phyloP scores from a whole-genome alignment of 2,329 filamentous ascomycete species.

The Ophioceras dolichostomum region DNA sequence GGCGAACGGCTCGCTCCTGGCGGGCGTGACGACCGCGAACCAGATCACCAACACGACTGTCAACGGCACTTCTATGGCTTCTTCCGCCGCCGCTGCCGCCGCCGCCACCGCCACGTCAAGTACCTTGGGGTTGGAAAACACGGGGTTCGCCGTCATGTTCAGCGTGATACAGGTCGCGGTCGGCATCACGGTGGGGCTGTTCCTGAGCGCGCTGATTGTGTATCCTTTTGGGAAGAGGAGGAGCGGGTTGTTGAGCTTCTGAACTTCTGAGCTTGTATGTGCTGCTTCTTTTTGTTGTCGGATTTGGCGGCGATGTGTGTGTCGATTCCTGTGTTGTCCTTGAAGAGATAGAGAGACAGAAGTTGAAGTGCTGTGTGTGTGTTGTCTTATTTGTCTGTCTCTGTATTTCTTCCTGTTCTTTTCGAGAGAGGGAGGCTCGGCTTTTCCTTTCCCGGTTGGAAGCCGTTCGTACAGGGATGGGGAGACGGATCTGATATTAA shows the following conservation, averaged over 20 bases:
- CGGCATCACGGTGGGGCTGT: conserved; percentile 45
- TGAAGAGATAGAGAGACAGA: no score
- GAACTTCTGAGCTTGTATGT: background rate
- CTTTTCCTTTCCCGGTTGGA: no score
- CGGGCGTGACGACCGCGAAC: conserved; percentile 44
- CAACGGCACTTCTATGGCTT: background rate
- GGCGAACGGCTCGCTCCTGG: conserved; percentile 44
- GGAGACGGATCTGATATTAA: no score
- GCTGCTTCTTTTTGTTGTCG: no score
- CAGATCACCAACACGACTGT: conserved; percentile 25
- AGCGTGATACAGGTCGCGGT: conserved; percentile 48
- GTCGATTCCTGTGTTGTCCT: no score
- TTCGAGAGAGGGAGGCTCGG: no score
- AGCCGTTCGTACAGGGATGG: no score
- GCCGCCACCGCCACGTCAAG: background rate
- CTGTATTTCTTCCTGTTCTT: no score
- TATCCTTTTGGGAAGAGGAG: conserved; percentile 31
- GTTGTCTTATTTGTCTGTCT: no score
- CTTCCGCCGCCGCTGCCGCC: background rate
- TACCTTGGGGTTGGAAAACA: background rate
- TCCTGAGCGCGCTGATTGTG: conserved; percentile 39
- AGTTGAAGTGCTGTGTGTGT: no score
- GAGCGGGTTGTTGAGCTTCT: conserved; percentile 4
- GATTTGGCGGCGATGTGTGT: no score
- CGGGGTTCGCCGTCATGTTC: conserved; percentile 34